Conservation (phyloP, 1,284 basidiomycete species). For the Tylopilus microsporus region DNA sequence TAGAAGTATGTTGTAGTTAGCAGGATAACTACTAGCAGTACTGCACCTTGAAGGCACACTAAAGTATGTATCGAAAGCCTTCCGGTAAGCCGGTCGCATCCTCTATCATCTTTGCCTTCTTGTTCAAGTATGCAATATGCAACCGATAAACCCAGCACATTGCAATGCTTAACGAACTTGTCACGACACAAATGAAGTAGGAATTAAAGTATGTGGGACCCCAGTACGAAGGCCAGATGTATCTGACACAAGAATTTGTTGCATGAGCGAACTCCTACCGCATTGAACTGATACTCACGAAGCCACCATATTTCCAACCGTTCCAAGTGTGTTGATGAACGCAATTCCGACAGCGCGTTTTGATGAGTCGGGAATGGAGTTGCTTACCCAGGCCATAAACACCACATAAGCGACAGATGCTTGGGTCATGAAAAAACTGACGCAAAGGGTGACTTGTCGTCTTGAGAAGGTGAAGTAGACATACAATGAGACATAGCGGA, state of each 20-base stretch:
- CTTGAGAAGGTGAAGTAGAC: neutral
- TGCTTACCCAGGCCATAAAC: conserved; percentile 49
- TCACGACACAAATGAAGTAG: conserved; percentile 49
- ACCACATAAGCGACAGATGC: conserved; percentile 48
- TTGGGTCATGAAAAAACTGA: conserved; percentile 52
- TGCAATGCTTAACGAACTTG: conserved; percentile 41
- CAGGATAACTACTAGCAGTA: neutral
- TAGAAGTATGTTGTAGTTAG: too few species aligned
- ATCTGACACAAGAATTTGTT: conserved; percentile 29
- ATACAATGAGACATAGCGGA: conserved; percentile 50
- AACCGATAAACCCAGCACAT: conserved; percentile 53
- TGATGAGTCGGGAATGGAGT: conserved; percentile 47
- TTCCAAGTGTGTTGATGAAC: conserved; percentile 47
- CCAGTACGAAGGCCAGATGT: conserved; percentile 38
- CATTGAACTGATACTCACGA: conserved; percentile 34
- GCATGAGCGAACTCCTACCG: neutral
- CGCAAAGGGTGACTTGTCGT: neutral
- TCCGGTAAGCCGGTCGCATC: conserved; percentile 27
- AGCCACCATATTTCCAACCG: conserved; percentile 50
- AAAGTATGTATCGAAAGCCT: conserved; percentile 48
- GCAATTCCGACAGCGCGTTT: conserved; percentile 53
- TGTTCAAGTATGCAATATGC: conserved; percentile 48
- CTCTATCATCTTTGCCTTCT: conserved; percentile 41
- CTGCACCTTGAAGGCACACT: conserved; percentile 4
- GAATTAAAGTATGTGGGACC: conserved; percentile 35